Evolutionary conservation across 257 asterid genomes (phyloP).

Genomic region (Petrea volubilis): DNA sequence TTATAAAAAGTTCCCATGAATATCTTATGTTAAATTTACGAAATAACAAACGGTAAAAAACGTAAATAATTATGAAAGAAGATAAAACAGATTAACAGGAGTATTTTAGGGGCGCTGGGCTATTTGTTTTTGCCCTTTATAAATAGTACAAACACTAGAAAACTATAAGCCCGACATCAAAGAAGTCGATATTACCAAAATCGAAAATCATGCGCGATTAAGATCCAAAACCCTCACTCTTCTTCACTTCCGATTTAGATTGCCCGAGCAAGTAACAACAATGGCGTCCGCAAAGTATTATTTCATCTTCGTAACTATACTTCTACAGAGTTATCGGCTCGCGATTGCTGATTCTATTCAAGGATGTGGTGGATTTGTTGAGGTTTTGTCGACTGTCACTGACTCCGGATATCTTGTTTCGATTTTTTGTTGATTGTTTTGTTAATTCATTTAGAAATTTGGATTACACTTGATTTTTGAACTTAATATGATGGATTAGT

Average conservation of each 20-base stretch:
- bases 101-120: too few species aligned
- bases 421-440: conserved; percentile 12
- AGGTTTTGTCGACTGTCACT: conserved; percentile 60
- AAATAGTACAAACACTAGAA: background rate
- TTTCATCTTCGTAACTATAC: conserved; percentile 23
- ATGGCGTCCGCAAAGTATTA: conserved; percentile 35
- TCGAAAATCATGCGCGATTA: conserved; percentile 28
- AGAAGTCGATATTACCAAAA: conserved; percentile 19
- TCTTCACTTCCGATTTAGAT: conserved; percentile 17
- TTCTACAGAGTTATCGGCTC: conserved; percentile 29
- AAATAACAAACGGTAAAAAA: too few species aligned
- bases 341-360: conserved; percentile 70
- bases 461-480: background rate
- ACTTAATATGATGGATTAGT: background rate
- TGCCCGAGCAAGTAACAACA: conserved; percentile 13
- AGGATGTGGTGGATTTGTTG: conserved; percentile 98
- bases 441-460: background rate
- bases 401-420: background rate
- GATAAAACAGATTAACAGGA: too few species aligned
- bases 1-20: too few species aligned
- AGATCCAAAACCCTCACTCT: conserved; percentile 25
- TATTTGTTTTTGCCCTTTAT: background rate
- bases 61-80: too few species aligned
- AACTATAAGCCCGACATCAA: conserved; percentile 30
- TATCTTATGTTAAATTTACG: too few species aligned